A percentile compares a stretch with the other conserved stretches of the same genome.
These are phyloP conservation scores for Trichomonas tenax DNA, from an alignment of 208 protist genomes.

Conservation along the genomic window DNA sequence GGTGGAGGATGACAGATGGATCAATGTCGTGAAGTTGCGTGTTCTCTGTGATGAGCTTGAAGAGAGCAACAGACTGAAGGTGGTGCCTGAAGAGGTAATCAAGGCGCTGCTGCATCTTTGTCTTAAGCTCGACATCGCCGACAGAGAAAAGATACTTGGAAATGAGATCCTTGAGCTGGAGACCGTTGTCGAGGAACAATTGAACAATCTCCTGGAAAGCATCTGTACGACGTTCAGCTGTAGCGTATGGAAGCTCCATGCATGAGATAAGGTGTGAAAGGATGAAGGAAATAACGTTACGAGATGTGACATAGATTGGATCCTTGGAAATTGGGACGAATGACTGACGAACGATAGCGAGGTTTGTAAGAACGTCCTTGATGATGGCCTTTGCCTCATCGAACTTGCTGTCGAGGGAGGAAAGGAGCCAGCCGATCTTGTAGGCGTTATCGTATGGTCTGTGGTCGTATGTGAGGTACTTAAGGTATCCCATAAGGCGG, in stretches of 20 bases:
- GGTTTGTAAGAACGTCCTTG: not conserved
- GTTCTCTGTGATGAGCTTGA: not conserved
- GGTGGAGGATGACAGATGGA: not conserved
- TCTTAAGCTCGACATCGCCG: not conserved
- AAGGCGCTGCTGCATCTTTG: not conserved
- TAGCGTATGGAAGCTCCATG: not conserved
- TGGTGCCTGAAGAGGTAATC: not conserved
- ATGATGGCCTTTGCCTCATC: not conserved
- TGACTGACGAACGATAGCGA: not conserved
- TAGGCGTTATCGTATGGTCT: not conserved
- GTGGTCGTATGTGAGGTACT: not conserved
- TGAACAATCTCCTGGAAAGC: not conserved
- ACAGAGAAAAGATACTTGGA: not conserved
- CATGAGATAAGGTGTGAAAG: not conserved
- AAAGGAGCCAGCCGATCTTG: not conserved
- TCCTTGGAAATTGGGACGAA: not conserved
- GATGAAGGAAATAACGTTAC: not conserved
- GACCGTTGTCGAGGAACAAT: not conserved
- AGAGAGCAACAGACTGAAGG: not conserved
- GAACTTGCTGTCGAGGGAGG: not conserved
- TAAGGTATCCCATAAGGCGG: not conserved
- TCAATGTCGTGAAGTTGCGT: not conserved
- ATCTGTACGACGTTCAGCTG: not conserved
- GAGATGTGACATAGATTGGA: not conserved
- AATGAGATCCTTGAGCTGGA: not conserved